Evolutionary conservation across 495 filamentous ascomycete genomes (phyloP).

Genomic region (Xeromyces bisporus): DNA sequence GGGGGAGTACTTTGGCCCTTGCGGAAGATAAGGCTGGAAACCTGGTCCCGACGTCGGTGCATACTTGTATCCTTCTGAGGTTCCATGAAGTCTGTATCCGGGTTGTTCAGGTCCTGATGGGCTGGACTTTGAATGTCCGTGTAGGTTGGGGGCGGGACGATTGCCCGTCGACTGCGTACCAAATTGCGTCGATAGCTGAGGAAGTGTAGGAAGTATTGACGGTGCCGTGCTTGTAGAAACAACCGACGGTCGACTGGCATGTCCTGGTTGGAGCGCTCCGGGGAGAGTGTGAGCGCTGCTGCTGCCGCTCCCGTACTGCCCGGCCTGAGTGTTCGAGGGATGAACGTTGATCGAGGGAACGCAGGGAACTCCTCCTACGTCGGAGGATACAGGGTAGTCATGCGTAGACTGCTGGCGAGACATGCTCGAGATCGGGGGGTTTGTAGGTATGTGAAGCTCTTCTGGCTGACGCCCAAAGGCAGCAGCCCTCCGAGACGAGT

Average conservation of each 20-base stretch:
- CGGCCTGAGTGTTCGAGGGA: conserved; percentile 40
- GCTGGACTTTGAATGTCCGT: conserved; percentile 68
- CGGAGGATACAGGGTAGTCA: conserved; percentile 28
- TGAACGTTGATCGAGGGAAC: conserved; percentile 51
- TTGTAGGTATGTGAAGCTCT: conserved; percentile 61
- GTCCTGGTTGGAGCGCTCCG: conserved; percentile 54
- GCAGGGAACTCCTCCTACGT: conserved; percentile 11
- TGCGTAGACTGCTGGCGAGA: conserved; percentile 34
- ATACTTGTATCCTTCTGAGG: conserved; percentile 49
- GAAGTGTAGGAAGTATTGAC: conserved; percentile 50
- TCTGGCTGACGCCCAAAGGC: conserved; percentile 41
- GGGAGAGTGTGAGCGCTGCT: conserved; percentile 36
- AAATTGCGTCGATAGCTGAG: conserved; percentile 31
- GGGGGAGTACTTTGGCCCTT: conserved; percentile 66
- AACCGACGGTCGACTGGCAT: conserved; percentile 41
- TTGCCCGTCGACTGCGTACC: conserved; percentile 45
- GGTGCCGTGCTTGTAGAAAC: conserved; percentile 57
- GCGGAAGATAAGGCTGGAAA: conserved; percentile 49
- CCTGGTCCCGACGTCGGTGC: conserved; percentile 47
- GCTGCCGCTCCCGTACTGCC: conserved; percentile 30
- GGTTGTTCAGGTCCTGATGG: conserved; percentile 59
- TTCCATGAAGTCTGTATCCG: conserved; percentile 54
- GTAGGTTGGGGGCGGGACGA: conserved; percentile 48
- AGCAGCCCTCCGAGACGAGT: conserved; percentile 35
- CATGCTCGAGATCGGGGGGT: conserved; percentile 21